Evolutionary conservation across 495 filamentous ascomycete species (phyloP), one percentile per base, ranked within the genome.

Genomic region (Chaetomium tenue): DNA sequence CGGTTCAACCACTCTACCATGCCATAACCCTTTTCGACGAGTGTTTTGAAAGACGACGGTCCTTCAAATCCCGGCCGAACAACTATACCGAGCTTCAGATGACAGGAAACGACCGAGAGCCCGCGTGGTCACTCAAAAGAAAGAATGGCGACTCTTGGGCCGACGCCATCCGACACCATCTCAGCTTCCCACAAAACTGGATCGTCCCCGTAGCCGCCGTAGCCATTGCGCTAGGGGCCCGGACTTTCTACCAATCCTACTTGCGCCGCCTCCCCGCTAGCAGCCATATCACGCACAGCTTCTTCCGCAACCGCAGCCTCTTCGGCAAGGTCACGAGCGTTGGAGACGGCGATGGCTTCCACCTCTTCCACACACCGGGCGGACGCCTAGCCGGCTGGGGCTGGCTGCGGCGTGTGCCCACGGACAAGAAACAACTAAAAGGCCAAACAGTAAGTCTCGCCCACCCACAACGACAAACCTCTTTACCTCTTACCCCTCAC

Each of bases 321-420:
- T 87, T 93, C 67, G 94, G 94, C 9, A 82, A 79, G 60, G 94
- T 97, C 4, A 97, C 94, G 30, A 92, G 89, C 66, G 94, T 98
- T 26, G 95, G 95, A 55, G 94, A 98, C 80, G 95, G 91, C 0
- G 94, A 98, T 72, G 92, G 92, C 66, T 97, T 98, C 73, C 86
- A 92, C 58, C 74, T 98, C 11, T 98, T 89, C 73, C 94, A 98
- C 75, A 97, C 92, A 0, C 94, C 94, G 0, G 94, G 95, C 15
- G 94, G 94, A 15, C 79, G 90, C 54, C 71, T 93, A 22, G 81
- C 88, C 15, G 94, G 94, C 56, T 98, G 95, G 95, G 92, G 88
- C 15, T 97, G 91, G 92, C 70, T 95, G 59, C 86, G 91, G 68
- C 86, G 77, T 53, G 84, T 96, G 2, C 91, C 92, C 3, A 83